These are phyloP conservation scores for Phoenix dactylifera DNA, from an alignment of 176 grass and related monocot species.

Conservation along the genomic window DNA sequence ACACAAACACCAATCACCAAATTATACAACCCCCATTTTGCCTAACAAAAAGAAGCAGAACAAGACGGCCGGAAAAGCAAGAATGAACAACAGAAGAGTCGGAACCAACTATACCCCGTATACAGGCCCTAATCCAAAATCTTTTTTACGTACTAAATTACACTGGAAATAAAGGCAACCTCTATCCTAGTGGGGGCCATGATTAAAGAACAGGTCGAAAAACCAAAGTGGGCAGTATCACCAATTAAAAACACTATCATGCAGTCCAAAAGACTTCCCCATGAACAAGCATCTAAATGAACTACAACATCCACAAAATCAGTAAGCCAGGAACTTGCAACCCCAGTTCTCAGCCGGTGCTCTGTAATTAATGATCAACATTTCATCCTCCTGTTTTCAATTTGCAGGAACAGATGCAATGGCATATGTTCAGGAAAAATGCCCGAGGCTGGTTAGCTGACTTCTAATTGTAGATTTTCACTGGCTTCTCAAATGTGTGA, in stretches of 20 bases:
- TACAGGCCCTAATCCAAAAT: slow-evolving; percentile 50
- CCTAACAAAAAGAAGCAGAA: not conserved
- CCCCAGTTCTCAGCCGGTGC: too few relatives aligned
- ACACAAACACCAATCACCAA: slow-evolving; percentile 1
- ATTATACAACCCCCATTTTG: slow-evolving; percentile 1
- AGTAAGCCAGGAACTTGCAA: too few relatives aligned
- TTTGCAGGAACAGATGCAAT: not conserved
- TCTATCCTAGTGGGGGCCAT: slow-evolving; percentile 24
- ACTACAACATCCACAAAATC: too few relatives aligned
- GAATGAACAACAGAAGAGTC: slow-evolving; percentile 11
- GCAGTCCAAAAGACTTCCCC: slow-evolving; percentile 13
- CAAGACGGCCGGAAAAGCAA: slow-evolving; percentile 4
- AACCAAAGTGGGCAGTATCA: not conserved
- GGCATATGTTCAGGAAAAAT: not conserved
- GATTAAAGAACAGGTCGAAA: slow-evolving; percentile 23
- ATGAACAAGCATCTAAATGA: not conserved
- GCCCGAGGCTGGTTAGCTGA: not conserved
- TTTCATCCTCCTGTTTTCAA: not conserved
- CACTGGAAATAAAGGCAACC: slow-evolving; percentile 27
- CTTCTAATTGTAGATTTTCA: slow-evolving; percentile 94
- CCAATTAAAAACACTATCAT: not conserved
- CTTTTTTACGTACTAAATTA: slow-evolving; percentile 47
- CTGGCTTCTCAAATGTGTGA: slow-evolving; percentile 87
- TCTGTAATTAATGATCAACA: too few relatives aligned
- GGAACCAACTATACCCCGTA: slow-evolving; percentile 55